Conservation (phyloP, 139 green algal species). For the Chlamydomonas sphaeroides region DNA sequence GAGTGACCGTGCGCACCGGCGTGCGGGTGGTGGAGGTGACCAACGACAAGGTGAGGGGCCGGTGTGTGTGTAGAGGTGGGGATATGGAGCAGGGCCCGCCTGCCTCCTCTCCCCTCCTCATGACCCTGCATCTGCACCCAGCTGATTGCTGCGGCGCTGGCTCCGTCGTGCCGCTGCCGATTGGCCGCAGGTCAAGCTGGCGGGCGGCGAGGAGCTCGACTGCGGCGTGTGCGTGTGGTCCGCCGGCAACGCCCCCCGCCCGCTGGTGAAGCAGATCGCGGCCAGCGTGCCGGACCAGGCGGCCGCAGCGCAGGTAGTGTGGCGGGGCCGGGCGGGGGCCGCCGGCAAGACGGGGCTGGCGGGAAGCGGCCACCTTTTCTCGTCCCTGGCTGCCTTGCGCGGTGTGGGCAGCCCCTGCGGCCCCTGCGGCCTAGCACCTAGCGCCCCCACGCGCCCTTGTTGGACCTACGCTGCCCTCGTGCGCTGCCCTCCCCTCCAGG, state of each 20-base stretch:
- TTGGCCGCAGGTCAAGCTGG: conserved; percentile 37
- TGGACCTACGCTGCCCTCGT: not conserved
- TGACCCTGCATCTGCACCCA: too few relatives aligned
- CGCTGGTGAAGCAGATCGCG: conserved; percentile 37
- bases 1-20: conserved; percentile 58
- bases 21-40: conserved; percentile 61
- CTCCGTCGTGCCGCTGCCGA: too few relatives aligned
- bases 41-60: not conserved
- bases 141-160: too few relatives aligned
- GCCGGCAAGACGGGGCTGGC: too few relatives aligned
- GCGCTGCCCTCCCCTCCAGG: not conserved
- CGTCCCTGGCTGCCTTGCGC: too few relatives aligned
- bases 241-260: conserved; percentile 59
- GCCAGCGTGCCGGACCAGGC: not conserved
- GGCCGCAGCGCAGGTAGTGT: not conserved
- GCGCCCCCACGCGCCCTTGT: too few relatives aligned
- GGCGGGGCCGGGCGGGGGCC: too few relatives aligned
- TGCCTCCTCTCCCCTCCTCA: too few relatives aligned
- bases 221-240: conserved; percentile 75
- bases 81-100: too few relatives aligned
- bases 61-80: not conserved
- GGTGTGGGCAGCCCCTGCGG: too few relatives aligned
- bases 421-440: too few relatives aligned
- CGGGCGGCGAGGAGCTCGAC: conserved; percentile 49
- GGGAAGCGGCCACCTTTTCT: too few relatives aligned